Evolutionary conservation across 805 yeast genomes (phyloP), one percentile per base, ranked within the genome.

Genomic region (Jamesozyma hellenica): DNA sequence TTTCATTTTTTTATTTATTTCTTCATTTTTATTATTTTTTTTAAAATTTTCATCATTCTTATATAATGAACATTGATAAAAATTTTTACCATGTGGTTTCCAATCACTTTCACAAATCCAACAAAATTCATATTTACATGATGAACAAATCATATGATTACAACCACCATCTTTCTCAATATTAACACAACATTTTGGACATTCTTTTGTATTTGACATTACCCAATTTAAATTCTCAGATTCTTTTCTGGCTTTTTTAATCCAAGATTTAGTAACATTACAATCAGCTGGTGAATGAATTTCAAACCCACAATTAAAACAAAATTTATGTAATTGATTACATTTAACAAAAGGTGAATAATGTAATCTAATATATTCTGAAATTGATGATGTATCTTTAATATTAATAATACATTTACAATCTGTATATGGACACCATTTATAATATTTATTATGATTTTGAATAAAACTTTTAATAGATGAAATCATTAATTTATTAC

Each of bases 161-260:
- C 98, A 92, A 0, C 98, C 98, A 17, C 96, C 97, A 55, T 82
- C 82, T 52, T 90, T 87, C 56, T 92, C 96, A 46, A 90, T 92
- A 23, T 77, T 66, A 1, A 86, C 66, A 9, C 65, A 64, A 64
- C 98, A 92, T 52, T 75, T 74, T 0, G 96, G 94, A 59, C 98
- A 92, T 34, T 74, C 73, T 49, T 85, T 80, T 1, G 98, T 86
- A 57, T 90, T 79, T 3, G 82, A 77, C 3, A 76, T 69, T 18
- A 92, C 78, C 96, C 97, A 92, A 52, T 80, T 75, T 2, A 79
- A 71, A 13, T 95, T 86, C 50, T 84, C 95, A 0, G 92, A 77
- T 55, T 92, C 97, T 55, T 86, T 92, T 44, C 71, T 70, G 46
- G 95, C 82, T 51, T 85, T 82, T 35, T 71, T 67, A 26, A 80